These are phyloP conservation scores for Paramyrothecium sp. DNA, from an alignment of 2,329 filamentous ascomycete species.

Conservation along the genomic window DNA sequence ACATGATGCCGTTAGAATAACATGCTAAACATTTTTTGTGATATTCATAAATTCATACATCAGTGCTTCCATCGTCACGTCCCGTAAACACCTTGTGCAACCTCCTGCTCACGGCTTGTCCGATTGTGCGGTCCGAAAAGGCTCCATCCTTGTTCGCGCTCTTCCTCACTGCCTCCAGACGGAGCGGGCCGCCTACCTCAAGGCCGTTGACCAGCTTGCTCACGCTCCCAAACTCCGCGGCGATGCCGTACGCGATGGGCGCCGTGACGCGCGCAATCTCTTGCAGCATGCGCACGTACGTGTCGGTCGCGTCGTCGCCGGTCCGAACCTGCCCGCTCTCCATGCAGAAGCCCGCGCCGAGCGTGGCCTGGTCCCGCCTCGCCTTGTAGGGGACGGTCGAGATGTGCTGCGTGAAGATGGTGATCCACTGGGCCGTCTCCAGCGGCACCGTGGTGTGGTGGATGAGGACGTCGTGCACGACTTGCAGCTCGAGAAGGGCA, in stretches of 20 bases:
- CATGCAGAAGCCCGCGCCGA: conserved; percentile 72
- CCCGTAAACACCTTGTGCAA: conserved; percentile 61
- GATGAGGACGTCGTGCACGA: conserved; percentile 64
- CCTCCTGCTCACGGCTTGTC: conserved; percentile 57
- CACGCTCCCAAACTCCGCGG: conserved; percentile 57
- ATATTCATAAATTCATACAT: conserved; percentile 36
- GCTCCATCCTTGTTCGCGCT: conserved; percentile 57
- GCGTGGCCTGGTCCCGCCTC: conserved; percentile 45
- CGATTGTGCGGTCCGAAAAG: conserved; percentile 52
- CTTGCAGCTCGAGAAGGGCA: conserved; percentile 67
- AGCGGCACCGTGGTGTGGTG: conserved; percentile 62
- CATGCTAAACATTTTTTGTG: background rate
- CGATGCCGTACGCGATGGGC: conserved; percentile 69
- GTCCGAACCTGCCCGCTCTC: conserved; percentile 72
- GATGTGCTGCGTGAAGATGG: conserved; percentile 74
- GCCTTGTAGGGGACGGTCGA: conserved; percentile 72
- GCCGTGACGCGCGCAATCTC: conserved; percentile 68
- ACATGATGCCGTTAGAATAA: background rate
- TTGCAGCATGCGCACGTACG: conserved; percentile 73
- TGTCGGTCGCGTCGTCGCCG: conserved; percentile 64
- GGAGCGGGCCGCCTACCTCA: conserved; percentile 54
- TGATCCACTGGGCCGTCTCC: conserved; percentile 72
- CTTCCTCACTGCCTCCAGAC: conserved; percentile 61
- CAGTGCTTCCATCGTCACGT: conserved; percentile 52
- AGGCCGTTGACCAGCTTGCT: conserved; percentile 58